Evolutionary conservation across 1,284 basidiomycete genomes (phyloP).

Genomic region (Tilletia indica): DNA sequence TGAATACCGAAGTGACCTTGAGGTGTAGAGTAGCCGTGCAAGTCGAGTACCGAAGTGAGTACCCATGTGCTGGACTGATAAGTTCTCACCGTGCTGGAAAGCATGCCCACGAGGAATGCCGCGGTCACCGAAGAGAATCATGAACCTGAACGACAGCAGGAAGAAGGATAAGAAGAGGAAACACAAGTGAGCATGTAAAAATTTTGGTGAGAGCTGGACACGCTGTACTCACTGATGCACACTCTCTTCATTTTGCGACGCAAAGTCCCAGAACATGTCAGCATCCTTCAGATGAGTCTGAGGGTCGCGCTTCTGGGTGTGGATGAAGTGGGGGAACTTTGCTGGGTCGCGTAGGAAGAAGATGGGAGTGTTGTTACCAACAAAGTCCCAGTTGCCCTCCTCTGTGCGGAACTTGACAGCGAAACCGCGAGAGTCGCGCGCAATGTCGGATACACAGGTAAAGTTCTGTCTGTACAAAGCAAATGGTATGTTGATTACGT

Average conservation of each 20-base stretch:
- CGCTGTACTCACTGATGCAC: conserved; percentile 66
- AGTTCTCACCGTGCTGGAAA: conserved; percentile 62
- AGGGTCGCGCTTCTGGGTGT: conserved; percentile 88
- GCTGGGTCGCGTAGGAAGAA: conserved; percentile 73
- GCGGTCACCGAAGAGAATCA: conserved; percentile 81
- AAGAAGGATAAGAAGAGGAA: not conserved
- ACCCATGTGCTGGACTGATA: too few species aligned
- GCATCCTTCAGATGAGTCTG: conserved; percentile 75
- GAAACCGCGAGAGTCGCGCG: conserved; percentile 88
- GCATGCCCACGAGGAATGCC: conserved; percentile 79
- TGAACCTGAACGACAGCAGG: conserved; percentile 65
- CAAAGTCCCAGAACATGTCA: conserved; percentile 71
- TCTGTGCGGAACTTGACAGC: conserved; percentile 84
- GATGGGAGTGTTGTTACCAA: conserved; percentile 71
- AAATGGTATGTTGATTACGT: too few species aligned
- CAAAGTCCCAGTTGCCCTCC: conserved; percentile 86
- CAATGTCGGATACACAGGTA: conserved; percentile 66
- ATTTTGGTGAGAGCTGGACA: conserved; percentile 1
- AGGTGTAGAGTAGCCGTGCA: too few species aligned
- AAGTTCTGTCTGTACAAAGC: too few species aligned
- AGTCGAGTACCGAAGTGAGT: too few species aligned
- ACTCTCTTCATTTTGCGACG: conserved; percentile 80
- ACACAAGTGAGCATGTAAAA: not conserved
- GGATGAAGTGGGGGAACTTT: conserved; percentile 77
- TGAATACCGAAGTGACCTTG: too few species aligned